Evolutionary conservation across 1,284 basidiomycete species (phyloP).

Genomic region (Amylostereum areolatum): DNA sequence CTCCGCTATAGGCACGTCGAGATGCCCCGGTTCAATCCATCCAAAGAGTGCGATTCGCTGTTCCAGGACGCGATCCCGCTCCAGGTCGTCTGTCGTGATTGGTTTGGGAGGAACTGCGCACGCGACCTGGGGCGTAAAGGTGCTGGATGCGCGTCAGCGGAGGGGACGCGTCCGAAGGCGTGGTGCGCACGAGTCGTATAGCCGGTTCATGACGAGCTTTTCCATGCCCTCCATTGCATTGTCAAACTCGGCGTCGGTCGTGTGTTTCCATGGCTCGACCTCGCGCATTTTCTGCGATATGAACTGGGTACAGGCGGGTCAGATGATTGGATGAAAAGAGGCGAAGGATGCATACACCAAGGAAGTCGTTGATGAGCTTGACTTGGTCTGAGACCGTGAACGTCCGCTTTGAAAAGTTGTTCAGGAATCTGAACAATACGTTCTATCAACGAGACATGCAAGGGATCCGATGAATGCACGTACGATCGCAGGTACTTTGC

Average conservation of each 20-base stretch:
- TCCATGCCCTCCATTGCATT: constrained; percentile 99
- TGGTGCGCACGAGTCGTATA: constrained; percentile 83
- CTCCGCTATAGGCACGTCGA: constrained; percentile 74
- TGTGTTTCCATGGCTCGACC: constrained; percentile 76
- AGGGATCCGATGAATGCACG: constrained; percentile 20
- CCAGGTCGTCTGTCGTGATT: constrained; percentile 93
- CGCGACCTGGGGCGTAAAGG: constrained; percentile 81
- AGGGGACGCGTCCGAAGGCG: not conserved
- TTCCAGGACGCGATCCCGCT: constrained; percentile 84
- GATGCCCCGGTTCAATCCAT: constrained; percentile 86
- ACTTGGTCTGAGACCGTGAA: constrained; percentile 89
- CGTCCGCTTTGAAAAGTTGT: constrained; percentile 85
- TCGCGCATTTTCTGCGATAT: constrained; percentile 84
- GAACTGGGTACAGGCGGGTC: constrained; percentile 49
- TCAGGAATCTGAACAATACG: constrained; percentile 63
- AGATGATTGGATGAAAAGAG: not conserved
- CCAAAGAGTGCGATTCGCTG: constrained; percentile 90
- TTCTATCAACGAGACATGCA: constrained; percentile 7
- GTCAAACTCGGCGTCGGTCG: constrained; percentile 82
- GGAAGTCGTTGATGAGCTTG: constrained; percentile 89
- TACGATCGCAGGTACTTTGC: constrained; percentile 90
- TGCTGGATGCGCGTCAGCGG: constrained; percentile 42
- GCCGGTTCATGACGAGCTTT: constrained; percentile 97
- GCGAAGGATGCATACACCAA: constrained; percentile 54
- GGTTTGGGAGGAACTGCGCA: constrained; percentile 61